A percentile compares a stretch with the other conserved stretches of the same genome.
phyloP scores from a whole-genome alignment of 352 stramenopile species.

The Pythium chondricola region DNA sequence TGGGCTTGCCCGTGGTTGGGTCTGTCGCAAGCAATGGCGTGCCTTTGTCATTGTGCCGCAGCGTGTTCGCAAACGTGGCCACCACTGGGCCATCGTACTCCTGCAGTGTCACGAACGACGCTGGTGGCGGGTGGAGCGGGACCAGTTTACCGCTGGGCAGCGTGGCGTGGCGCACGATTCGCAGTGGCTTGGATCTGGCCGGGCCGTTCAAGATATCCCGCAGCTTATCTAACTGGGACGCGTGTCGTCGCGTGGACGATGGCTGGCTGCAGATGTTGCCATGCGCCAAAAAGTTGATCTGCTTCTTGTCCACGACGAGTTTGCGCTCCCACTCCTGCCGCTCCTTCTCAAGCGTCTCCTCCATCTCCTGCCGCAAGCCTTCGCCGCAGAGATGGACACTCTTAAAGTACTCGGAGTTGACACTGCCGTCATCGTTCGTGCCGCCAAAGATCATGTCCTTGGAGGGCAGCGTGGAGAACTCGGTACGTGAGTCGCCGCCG shows the following conservation, averaged over 20 bases:
- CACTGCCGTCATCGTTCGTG: conserved; percentile 59
- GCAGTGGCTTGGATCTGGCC: conserved; percentile 52
- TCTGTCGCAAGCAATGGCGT: conserved; percentile 34
- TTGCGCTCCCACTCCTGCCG: conserved; percentile 64
- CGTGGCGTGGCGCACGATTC: conserved; percentile 71
- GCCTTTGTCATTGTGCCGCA: conserved; percentile 26
- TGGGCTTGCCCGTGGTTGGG: conserved; percentile 24
- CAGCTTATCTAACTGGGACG: conserved; percentile 73
- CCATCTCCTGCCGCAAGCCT: conserved; percentile 62
- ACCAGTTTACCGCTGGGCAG: conserved; percentile 73
- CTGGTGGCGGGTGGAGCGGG: conserved; percentile 44
- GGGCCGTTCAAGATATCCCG: conserved; percentile 59
- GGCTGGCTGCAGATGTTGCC: conserved; percentile 73
- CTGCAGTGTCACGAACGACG: conserved; percentile 67
- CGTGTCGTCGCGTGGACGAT: conserved; percentile 17
- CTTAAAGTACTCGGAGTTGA: conserved; percentile 72
- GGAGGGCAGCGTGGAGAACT: conserved; percentile 82
- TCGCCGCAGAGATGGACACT: conserved; percentile 86
- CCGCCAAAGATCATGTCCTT: conserved; percentile 86
- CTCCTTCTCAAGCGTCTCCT: conserved; percentile 57
- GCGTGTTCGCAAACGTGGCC: conserved; percentile 40
- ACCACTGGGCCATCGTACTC: conserved; percentile 46
- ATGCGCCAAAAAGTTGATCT: conserved; percentile 84
- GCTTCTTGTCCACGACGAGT: conserved; percentile 85
- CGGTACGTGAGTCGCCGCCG: conserved; percentile 9